Conservation (phyloP, 2,329 filamentous ascomycete species). For the Sporothrix brasiliensis region DNA sequence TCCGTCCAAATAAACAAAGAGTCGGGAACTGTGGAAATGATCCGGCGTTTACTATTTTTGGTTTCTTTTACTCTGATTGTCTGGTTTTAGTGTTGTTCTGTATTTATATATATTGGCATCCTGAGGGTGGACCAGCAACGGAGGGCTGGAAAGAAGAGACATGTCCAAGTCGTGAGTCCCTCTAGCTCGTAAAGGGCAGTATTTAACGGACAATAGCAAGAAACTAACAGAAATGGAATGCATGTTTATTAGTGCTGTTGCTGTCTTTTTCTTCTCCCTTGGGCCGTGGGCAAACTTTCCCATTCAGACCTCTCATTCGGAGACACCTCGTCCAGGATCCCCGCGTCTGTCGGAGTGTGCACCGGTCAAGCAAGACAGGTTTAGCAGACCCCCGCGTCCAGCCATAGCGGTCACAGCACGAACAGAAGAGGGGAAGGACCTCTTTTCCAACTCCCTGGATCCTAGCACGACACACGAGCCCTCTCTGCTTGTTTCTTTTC, state of each 20-base stretch:
- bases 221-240: background rate
- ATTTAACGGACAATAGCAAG: slow-evolving; percentile 13
- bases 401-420: background rate
- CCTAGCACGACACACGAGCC: slow-evolving; percentile 1
- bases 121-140: background rate
- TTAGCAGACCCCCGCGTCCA: no score
- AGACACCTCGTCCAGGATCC: background rate
- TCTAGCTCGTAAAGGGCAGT: background rate
- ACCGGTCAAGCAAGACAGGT: slow-evolving; percentile 1
- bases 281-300: no score
- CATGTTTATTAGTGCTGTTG: background rate
- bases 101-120: background rate
- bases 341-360: background rate
- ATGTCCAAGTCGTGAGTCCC: background rate
- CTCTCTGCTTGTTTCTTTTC: background rate
- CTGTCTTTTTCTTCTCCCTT: background rate
- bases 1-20: no score
- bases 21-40: no score
- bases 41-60: slow-evolving; percentile 14
- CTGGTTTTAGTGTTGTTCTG: background rate
- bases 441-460: background rate
- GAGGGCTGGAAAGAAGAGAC: background rate
- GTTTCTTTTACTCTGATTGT: background rate
- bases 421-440: background rate
- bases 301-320: no score